A percentile compares a stretch with the other conserved stretches of the same genome.
Evolutionary conservation across 176 grass and related monocot genomes (phyloP).

Genomic region (Guadua angustifolia): DNA sequence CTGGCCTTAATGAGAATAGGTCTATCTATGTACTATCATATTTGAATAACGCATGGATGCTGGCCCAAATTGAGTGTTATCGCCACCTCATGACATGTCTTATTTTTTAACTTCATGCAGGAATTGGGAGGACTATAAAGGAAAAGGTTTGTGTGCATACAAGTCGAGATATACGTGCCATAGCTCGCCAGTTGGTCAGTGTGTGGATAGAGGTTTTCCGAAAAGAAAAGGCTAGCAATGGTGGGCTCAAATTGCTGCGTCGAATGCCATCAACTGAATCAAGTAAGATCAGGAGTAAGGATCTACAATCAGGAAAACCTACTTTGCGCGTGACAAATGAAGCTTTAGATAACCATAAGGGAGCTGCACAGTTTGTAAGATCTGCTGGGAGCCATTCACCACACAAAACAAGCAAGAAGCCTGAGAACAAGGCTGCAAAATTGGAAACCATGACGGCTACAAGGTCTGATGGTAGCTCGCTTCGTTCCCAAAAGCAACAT

Average conservation of each 20-base stretch:
- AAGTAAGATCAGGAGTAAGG: constrained; percentile 60
- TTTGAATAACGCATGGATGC: constrained; percentile 30
- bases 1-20: constrained; percentile 14
- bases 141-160: constrained; percentile 99
- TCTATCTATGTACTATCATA: constrained; percentile 26
- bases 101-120: constrained; percentile 50
- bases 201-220: constrained; percentile 98
- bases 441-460: constrained; percentile 49
- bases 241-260: constrained; percentile 69
- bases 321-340: constrained; percentile 45
- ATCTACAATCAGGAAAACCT: constrained; percentile 57
- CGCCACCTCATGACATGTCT: constrained; percentile 16
- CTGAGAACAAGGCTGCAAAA: constrained; percentile 64
- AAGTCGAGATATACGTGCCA: constrained; percentile 96
- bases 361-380: constrained; percentile 43
- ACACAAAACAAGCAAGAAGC: constrained; percentile 63
- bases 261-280: constrained; percentile 58
- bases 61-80: constrained; percentile 28
- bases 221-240: constrained; percentile 89
- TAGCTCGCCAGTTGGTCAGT: constrained; percentile 88
- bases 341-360: constrained; percentile 49
- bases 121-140: constrained; percentile 90
- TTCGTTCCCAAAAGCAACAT: constrained; percentile 53
- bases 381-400: constrained; percentile 58
- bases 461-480: constrained; percentile 58